Base-by-base conservation (phyloP, 345 rosid genomes). In the Populus davidiana region DNA sequence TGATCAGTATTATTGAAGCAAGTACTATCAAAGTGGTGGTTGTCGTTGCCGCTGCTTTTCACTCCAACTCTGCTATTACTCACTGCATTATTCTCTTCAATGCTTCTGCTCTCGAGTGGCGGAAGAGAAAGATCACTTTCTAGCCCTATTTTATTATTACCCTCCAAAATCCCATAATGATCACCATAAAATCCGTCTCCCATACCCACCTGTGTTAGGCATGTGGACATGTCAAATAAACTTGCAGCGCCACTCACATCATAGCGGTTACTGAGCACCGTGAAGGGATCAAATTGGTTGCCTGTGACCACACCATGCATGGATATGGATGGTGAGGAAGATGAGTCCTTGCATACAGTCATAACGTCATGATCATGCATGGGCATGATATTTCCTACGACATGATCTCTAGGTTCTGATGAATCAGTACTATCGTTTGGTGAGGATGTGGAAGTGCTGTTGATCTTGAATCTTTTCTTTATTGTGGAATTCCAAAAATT, bases 401-500 rank as follows among this genome's bases (percentile, higher is more conserved):
- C 72, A 69, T 39, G 27, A 71, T 83, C 86, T 80, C 75, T 81
- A 18, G 85, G 88, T 11, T 90, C 93, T 18, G 90, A 79, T n/a
- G 91, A 85, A 74, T 91, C 87, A 33, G 5, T 4, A 4, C 90
- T 89, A 52, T 88, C 83, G 49, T 90, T 92, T 68, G 91, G 88
- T 49, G 96, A 89, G 64, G 87, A 81, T 72, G 88, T 76, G 69
- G 87, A 38, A n/a, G 77, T 63, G 59, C 8, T 21, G 35, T 72
- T 83, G 43, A 75, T 81, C 83, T 86, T 92, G 71, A 88, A 59
- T 82, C 91, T 90, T 77, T 90, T 94, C 89, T 92, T 94, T 61
- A 91, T 25, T 17, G 97, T 89, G 0, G 98, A 92, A 85, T 94
- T 94, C 97, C 98, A 94, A 70, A 94, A 94, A 77, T 94, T 94